Evolutionary conservation across 176 grass and related monocot species (phyloP), one percentile per base, ranked within the genome.

Genomic region (Dactylis glomerata): DNA sequence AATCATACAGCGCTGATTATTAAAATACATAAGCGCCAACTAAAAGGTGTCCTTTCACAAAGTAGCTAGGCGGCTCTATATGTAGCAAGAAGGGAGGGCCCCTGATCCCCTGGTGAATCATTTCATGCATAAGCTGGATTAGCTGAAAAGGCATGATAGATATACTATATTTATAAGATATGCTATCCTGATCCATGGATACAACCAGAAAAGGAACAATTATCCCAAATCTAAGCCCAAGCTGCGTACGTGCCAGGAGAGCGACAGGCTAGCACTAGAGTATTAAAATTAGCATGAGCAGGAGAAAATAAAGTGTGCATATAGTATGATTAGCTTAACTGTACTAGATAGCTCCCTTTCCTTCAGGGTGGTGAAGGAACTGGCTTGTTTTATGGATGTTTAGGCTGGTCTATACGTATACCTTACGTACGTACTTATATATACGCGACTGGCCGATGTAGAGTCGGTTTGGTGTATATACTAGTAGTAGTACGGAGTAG

Each of bases 301-400:
- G 61, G 61, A 79, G 51, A 27, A 33, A 75, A 47, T 10, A 68
- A 46, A 51, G 49, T 61, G 8, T 28, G 6, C 26, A 10, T 1
- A 67, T 67, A 22, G 17, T 27, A 69, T 31, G 19, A 38, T 34
- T 19, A 51, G 17, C 78, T 15, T 27, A 52, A 41, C 85, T 41
- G 54, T 51, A 61, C 80, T 70, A 32, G 32, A 5, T 56, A 47
- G 27, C 34, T 85, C 76, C 17, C 59, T 81, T 89, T 61, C 47
- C 82, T n/a, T 49, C 82, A 26, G 61, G 69, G 57, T 40, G 82
- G 87, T 31, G 15, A 76, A 85, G 70, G 70, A 74, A 24, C 49
- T 49, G 77, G 47, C n/a, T 85, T 81, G 57, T 77, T 56, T 49
- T 62, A 51, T 61, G 57, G 3, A 2, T 13, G 44, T 13, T 46